Base-by-base conservation (phyloP, 2,329 filamentous ascomycete genomes). In the Cyphellophora europaea region DNA sequence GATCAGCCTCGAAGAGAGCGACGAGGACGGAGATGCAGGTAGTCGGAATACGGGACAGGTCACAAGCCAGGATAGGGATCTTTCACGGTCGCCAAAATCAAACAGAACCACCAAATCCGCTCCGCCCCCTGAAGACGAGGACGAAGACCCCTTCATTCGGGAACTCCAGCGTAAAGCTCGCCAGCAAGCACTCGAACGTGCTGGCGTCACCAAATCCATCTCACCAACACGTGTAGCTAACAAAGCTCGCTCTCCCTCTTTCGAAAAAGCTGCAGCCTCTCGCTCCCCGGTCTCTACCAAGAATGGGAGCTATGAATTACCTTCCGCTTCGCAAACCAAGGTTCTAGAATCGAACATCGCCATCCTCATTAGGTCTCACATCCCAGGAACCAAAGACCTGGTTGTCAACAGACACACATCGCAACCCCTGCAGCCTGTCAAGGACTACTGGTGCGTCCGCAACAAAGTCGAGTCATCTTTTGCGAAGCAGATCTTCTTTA, bases 331-430 rank as follows among this genome's bases (percentile, higher is more conserved):
- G n/a, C n/a, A n/a, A n/a, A n/a, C n/a, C n/a, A n/a, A n/a, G n/a
- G n/a, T n/a, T n/a, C 49, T 57, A 12, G 71, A 79, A 41, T 61
- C 68, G 1, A 50, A 71, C 10, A 66, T 84, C 27, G 63, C 72
- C 37, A 72, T 89, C 15, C 62, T 87, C 19, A 74, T 95, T 43
- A 72, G 68, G 0, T 84, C 87, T 0, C 58, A 65, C 3, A 69
- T 95, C 5, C 65, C 71, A 1, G 65, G 67, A 29, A 73, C 81
- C 0, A 70, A 62, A 15, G 59, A 73, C 6, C 53, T 86, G 18
- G 63, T 84, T 23, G 69, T 83, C 33, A 77, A 71, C 32, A 74
- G 82, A 25, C 76, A 74, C 47, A 67, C 84, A 40, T 74, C 72
- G 19, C 82, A 84, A 50, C 66, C 71, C 2, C 63, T 95, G 5